phyloP scores from a whole-genome alignment of 2,329 filamentous ascomycete species.

The Byssothecium circinans region DNA sequence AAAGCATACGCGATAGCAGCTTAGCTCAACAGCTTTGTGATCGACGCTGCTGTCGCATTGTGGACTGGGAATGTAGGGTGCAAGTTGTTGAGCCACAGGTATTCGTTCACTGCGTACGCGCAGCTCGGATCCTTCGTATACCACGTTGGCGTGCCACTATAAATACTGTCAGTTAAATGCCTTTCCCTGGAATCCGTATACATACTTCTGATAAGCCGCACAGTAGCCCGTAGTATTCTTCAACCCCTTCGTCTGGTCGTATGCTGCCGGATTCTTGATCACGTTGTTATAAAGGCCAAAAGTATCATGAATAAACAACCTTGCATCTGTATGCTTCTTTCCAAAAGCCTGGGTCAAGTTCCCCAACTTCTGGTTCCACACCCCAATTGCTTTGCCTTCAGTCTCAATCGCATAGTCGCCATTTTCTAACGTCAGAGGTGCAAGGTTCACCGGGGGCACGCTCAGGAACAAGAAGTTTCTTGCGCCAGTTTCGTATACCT shows the following conservation, averaged over 20 bases:
- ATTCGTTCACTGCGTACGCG: conserved; percentile 60
- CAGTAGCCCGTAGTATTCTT: conserved; percentile 62
- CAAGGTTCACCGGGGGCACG: conserved; percentile 54
- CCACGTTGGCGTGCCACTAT: conserved; percentile 43
- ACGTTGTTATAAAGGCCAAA: conserved; percentile 55
- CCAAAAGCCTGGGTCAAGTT: conserved; percentile 48
- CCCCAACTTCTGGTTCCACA: conserved; percentile 55
- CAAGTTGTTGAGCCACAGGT: conserved; percentile 65
- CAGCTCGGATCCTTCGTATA: conserved; percentile 50
- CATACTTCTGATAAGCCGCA: conserved; percentile 54
- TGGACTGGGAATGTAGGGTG: conserved; percentile 68
- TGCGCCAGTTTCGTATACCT: conserved; percentile 50
- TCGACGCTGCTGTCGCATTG: conserved; percentile 57
- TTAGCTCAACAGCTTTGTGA: conserved; percentile 25
- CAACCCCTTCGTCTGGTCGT: conserved; percentile 53
- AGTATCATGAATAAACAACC: conserved; percentile 57
- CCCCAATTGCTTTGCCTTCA: conserved; percentile 50
- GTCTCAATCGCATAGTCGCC: conserved; percentile 33
- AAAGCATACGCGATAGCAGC: too few relatives aligned
- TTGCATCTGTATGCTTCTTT: conserved; percentile 43
- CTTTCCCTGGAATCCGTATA: conserved; percentile 1
- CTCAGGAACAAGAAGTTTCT: conserved; percentile 55
- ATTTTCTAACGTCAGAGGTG: conserved; percentile 52
- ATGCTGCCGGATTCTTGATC: conserved; percentile 55
- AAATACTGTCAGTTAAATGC: background rate